These are phyloP conservation scores for Casuarina cunninghamiana DNA, from an alignment of 306 rosid genomes.

Conservation along the genomic window DNA sequence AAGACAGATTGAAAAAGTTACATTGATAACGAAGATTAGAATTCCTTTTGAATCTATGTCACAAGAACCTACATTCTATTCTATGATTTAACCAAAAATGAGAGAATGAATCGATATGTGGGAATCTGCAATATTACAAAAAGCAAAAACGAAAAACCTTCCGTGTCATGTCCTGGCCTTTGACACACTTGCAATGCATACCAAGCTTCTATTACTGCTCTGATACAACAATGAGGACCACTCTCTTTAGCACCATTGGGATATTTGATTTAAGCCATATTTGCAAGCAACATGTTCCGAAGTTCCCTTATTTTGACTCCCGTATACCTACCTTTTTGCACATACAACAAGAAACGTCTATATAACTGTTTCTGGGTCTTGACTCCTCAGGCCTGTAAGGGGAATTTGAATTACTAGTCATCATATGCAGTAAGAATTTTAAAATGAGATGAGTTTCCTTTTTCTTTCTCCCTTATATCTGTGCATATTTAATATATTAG, in stretches of 20 bases:
- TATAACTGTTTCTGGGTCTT: conserved; percentile 32
- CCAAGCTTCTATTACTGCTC: conserved; percentile 31
- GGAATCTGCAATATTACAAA: conserved; percentile 24
- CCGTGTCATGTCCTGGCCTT: conserved; percentile 34
- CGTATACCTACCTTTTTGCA: conserved; percentile 36
- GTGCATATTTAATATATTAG: neutral
- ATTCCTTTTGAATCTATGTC: conserved; percentile 34
- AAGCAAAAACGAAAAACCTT: conserved; percentile 22
- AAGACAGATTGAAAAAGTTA: conserved; percentile 38
- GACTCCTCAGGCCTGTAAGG: conserved; percentile 47
- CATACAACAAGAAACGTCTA: conserved; percentile 40
- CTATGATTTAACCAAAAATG: conserved; percentile 41
- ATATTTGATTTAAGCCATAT: conserved; percentile 35
- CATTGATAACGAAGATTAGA: conserved; percentile 38
- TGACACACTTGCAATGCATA: conserved; percentile 31
- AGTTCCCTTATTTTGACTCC: conserved; percentile 41
- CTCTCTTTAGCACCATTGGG: conserved; percentile 33
- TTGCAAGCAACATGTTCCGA: conserved; percentile 30
- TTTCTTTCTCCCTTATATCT: neutral
- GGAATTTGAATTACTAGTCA: conserved; percentile 16
- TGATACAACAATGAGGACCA: conserved; percentile 28
- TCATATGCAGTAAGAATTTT: neutral
- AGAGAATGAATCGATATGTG: conserved; percentile 29
- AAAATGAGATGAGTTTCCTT: neutral
- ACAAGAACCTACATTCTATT: conserved; percentile 44